phyloP scores from a whole-genome alignment of 2,329 filamentous ascomycete species.

The Fusarium mexicanum region DNA sequence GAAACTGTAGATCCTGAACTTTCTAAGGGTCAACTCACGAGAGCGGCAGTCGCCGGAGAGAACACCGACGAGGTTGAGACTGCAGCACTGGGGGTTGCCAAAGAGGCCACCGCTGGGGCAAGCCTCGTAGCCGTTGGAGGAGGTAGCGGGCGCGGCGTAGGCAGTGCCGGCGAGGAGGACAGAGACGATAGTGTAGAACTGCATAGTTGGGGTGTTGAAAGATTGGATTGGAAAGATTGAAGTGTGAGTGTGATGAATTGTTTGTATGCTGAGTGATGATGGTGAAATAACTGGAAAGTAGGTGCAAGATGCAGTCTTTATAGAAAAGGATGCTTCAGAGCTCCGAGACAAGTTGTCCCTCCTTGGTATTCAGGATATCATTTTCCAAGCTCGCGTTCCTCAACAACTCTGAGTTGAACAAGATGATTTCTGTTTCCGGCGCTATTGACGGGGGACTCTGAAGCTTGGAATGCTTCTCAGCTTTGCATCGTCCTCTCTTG shows the following conservation, averaged over 20 bases:
- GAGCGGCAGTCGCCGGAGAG: neutral
- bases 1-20: accelerated
- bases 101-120: neutral
- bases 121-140: neutral
- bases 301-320: neutral
- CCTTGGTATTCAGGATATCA: neutral
- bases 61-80: neutral
- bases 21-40: accelerated
- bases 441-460: accelerated
- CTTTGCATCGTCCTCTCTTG: neutral
- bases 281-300: neutral
- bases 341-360: neutral
- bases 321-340: neutral
- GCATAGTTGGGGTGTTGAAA: neutral
- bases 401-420: neutral
- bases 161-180: neutral
- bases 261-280: neutral
- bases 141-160: neutral
- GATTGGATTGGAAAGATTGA: neutral
- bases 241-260: no score
- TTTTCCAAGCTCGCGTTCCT: neutral
- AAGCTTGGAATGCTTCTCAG: neutral
- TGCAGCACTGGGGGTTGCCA: neutral
- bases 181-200: neutral
- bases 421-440: neutral